These are phyloP conservation scores for Botrytis hyacinthi DNA, from an alignment of 2,329 filamentous ascomycete genomes.

Conservation along the genomic window DNA sequence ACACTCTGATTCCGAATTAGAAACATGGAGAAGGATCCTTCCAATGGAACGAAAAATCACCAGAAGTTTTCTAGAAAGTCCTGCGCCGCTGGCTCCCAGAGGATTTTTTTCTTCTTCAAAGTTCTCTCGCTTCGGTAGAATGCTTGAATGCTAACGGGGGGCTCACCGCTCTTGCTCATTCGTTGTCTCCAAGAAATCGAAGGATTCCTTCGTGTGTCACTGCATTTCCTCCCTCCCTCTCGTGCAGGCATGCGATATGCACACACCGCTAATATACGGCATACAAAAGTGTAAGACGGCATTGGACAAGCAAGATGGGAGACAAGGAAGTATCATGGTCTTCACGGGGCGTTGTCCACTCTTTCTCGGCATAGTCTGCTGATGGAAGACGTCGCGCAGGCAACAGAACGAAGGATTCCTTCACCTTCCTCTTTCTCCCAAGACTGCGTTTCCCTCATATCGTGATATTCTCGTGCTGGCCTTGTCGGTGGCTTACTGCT, in stretches of 20 bases:
- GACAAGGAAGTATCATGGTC: conserved; percentile 1
- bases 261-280: conserved; percentile 17
- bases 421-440: conserved; percentile 18
- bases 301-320: background rate
- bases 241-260: background rate
- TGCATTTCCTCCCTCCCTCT: background rate
- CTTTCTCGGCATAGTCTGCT: conserved; percentile 14
- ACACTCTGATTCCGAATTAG: conserved; percentile 1
- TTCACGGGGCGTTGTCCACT: background rate
- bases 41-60: background rate
- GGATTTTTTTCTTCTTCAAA: background rate
- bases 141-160: conserved; percentile 1
- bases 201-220: conserved; percentile 18
- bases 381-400: background rate
- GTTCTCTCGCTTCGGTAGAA: background rate
- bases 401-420: conserved; percentile 8
- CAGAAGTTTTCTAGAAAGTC: conserved; percentile 14
- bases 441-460: background rate
- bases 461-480: background rate
- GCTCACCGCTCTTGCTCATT: conserved; percentile 11
- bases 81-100: conserved; percentile 16
- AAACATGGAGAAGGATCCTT: conserved; percentile 11
- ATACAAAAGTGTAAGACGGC: conserved; percentile 19
- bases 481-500: background rate
- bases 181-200: background rate